Percentiles rank a stretch among this genome's conserved stretches.
Conservation (phyloP, 2,329 filamentous ascomycete genomes). For the Talaromyces sp. region DNA sequence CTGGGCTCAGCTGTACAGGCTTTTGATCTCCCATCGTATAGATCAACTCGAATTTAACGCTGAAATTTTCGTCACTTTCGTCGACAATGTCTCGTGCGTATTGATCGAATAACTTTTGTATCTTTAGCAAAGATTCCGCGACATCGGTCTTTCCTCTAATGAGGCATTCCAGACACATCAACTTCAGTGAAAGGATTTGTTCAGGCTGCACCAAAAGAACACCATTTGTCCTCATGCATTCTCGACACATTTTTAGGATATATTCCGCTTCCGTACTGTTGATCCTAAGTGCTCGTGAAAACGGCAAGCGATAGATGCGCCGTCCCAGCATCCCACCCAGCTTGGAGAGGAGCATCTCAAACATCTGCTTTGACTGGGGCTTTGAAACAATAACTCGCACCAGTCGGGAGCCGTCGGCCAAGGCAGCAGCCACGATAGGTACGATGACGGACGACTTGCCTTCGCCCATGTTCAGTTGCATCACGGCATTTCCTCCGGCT, state of each 20-base stretch:
- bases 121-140: conserved; percentile 33
- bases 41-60: conserved; percentile 55
- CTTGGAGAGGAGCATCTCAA: conserved; percentile 34
- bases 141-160: conserved; percentile 23
- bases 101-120: conserved; percentile 42
- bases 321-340: conserved; percentile 42
- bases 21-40: conserved; percentile 55
- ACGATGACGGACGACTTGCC: conserved; percentile 67
- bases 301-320: conserved; percentile 42
- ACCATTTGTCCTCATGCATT: conserved; percentile 47
- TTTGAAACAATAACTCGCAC: conserved; percentile 57
- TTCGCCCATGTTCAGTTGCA: conserved; percentile 68
- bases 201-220: conserved; percentile 55
- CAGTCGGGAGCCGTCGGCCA: conserved; percentile 48
- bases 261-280: conserved; percentile 18
- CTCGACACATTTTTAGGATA: conserved; percentile 36
- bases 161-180: conserved; percentile 53
- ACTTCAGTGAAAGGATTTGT: conserved; percentile 51
- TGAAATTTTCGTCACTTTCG: conserved; percentile 60
- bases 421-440: conserved; percentile 54
- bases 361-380: conserved; percentile 57
- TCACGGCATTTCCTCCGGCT: conserved; percentile 44
- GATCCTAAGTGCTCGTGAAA: conserved; percentile 44
- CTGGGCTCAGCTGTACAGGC: conserved; percentile 47
- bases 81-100: conserved; percentile 54